Percentiles rank a stretch among this genome's conserved stretches.
These are phyloP conservation scores for Pugionium dolabratum DNA, from an alignment of 345 rosid species.

Conservation along the genomic window DNA sequence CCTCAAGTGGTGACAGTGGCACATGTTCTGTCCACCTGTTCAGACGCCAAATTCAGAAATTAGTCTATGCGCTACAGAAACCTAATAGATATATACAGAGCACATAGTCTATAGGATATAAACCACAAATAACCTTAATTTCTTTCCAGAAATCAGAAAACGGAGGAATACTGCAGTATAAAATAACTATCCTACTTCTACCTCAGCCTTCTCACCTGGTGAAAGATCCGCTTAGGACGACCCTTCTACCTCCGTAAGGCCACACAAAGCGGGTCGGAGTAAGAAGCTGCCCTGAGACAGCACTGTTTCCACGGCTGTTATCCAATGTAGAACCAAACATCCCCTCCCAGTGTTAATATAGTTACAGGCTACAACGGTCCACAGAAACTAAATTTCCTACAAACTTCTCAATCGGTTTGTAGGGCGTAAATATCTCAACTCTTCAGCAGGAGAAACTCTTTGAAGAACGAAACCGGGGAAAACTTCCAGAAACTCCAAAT, in stretches of 20 bases:
- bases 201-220: constrained; percentile 54
- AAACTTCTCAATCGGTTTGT: constrained; percentile 20
- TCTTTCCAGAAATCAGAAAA: neutral
- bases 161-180: neutral
- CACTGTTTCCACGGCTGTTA: constrained; percentile 50
- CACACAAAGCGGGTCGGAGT: constrained; percentile 69
- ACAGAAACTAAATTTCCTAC: constrained; percentile 32
- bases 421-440: constrained; percentile 22
- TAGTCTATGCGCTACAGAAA: constrained; percentile 18
- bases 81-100: constrained; percentile 6
- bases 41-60: constrained; percentile 33
- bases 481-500: constrained; percentile 40
- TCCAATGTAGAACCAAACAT: constrained; percentile 69
- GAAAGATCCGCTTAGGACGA: constrained; percentile 69
- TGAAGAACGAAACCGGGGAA: constrained; percentile 8
- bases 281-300: constrained; percentile 45
- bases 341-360: constrained; percentile 41
- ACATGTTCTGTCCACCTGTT: constrained; percentile 75
- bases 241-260: constrained; percentile 84
- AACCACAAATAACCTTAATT: constrained; percentile 3
- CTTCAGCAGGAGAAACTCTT: constrained; percentile 30
- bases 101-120: constrained; percentile 2
- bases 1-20: constrained; percentile 80
- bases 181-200: constrained; percentile 18
- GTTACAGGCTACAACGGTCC: constrained; percentile 38